A percentile compares a stretch with the other conserved stretches of the same genome.
Conservation (phyloP, 768 basidiomycete genomes). For the Tylopilus vinaceipallidus region DNA sequence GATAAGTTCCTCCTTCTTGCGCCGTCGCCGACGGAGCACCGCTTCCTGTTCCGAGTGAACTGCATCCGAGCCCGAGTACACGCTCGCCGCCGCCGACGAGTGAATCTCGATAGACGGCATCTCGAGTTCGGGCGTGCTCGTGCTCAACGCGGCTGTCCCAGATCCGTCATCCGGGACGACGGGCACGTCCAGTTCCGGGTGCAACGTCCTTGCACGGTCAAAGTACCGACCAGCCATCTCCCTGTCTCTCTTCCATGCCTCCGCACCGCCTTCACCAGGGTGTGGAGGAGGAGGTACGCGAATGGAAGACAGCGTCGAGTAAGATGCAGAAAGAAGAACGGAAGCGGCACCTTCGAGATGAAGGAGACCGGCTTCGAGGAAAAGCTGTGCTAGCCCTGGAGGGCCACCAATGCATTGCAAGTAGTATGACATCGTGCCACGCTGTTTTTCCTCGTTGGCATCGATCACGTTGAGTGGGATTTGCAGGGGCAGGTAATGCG, state of each 20-base stretch:
- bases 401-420: constrained; percentile 64
- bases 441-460: constrained; percentile 37
- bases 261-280: constrained; percentile 55
- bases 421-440: constrained; percentile 60
- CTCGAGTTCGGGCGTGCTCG: constrained; percentile 45
- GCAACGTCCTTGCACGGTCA: constrained; percentile 60
- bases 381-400: constrained; percentile 68
- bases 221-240: constrained; percentile 70
- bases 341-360: constrained; percentile 81
- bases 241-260: constrained; percentile 74
- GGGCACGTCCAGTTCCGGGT: constrained; percentile 68
- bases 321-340: constrained; percentile 67
- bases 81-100: constrained; percentile 24
- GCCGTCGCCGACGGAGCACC: constrained; percentile 45
- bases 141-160: constrained; percentile 24
- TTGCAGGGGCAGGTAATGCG: constrained; percentile 66
- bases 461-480: constrained; percentile 38
- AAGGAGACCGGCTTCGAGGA: constrained; percentile 74
- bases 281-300: constrained; percentile 58
- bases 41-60: constrained; percentile 30
- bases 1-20: constrained; percentile 56
- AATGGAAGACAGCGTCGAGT: constrained; percentile 75
- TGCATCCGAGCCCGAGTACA: constrained; percentile 27
- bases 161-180: constrained; percentile 51
- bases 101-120: constrained; percentile 67